Base-by-base conservation (phyloP, 345 rosid genomes). In the Mallotus nudiflorus region DNA sequence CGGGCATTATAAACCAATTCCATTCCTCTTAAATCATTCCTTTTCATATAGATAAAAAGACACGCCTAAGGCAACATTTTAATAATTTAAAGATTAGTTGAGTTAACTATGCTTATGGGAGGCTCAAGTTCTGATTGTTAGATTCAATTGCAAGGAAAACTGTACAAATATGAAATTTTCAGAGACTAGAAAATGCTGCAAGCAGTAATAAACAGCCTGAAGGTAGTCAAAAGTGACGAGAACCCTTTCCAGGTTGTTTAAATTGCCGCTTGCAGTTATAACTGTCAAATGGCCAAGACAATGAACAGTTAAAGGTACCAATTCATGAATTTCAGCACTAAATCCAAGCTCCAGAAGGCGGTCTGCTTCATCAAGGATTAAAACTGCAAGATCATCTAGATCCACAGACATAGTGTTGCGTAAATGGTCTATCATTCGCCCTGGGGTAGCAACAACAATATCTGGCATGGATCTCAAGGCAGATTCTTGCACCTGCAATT, bases 371-470 rank as follows among this genome's bases (percentile, higher is more conserved):
- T 95, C 97, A 6, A 95, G 97, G 67, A 95, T 92, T 65, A 95
- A 68, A 76, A 95, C 91, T 22, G 99, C 96, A 62, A 95, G 94
- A 81, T 92, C 97, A 53, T 92, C 97, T 81, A 92, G 82, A 77
- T 86, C 90, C 50, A 95, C 96, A 6, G 97, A 95, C 93, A 87
- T 89, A 42, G 99, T 84, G 84, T 95, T 95, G 68, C 97, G 89
- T 73, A 95, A 83, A 82, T 95, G 99, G 80, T 95, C 99, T 70
- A 95, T 92, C 92, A 95, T 86, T 59, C 99, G 91, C 35, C 99
- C 97, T 66, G 97, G 97, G 71, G 97, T 90, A 18, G 99, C 99
- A 71, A 95, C 97, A 73, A 95, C 96, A 83, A 95, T 89, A 76
- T 95, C 99, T 52, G 99, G 97, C 90, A 86, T 84, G 20, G 95